Base-by-base conservation (phyloP, 768 basidiomycete species). In the Tricholoma hemisulphureum region DNA sequence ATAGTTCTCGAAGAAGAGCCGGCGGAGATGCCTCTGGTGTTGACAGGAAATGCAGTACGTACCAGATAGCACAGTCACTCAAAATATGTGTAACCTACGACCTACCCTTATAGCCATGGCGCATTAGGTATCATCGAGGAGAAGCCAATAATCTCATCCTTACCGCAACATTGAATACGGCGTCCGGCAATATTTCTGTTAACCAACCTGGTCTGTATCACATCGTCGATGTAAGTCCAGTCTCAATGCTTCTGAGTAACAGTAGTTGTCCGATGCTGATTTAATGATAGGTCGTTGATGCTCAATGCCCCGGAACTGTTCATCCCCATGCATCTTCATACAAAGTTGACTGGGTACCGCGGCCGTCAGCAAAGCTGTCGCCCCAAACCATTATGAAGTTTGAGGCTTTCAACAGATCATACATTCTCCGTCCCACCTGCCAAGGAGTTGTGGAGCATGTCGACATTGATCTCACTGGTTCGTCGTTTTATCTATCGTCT, bases 1-100 rank as follows among this genome's bases (percentile, higher is more conserved):
- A 82, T 84, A 3, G 81, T 95, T 16, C 78, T 93, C 6, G 89
- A 95, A 66, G 83, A 87, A 43, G 88, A 93, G 57, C 73, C 75
- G 35, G 87, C 87, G 0, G 80, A 75, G 32, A 77, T 97, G 9
- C 94, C 94, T 41, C 73, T 98, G 37, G 83, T 94, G 24, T 75
- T 99, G 53, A 95, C 94, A 18, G 96, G 96, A 7, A 90, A 95
- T 69, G 89, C 87, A 48, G 95, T 96, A 71, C 59, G 87, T 75
- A 26, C 39, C 29, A 7, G 18, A 4, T 18, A 34, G 46, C n/a
- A 8, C 18, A n/a, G 6, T 41, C 2, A 20, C 18, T 41, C 39
- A 18, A 18, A 41, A 20, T 3, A n/a, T 18, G n/a, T n/a, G n/a
- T n/a, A n/a, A n/a, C n/a, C n/a, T n/a, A n/a, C 10, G 18, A 41